Evolutionary conservation across 495 filamentous ascomycete species (phyloP), one percentile per base, ranked within the genome.

Genomic region (Talaromyces ruber): DNA sequence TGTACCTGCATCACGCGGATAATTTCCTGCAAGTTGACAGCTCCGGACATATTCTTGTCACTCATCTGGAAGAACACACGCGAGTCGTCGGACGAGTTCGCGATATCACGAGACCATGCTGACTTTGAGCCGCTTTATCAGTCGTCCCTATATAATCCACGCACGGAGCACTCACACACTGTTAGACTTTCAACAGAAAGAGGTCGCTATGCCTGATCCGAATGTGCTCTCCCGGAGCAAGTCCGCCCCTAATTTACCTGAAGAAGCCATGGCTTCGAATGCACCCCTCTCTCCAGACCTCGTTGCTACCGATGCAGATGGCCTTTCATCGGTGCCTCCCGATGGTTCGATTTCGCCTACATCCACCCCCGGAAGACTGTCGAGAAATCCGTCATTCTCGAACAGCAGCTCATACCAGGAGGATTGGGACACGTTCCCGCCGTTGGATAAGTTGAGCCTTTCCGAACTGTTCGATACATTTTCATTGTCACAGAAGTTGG

Each of bases 401-500:
- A 84, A 82, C 54, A 88, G 86, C 69, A 89, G 86, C 73, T 86
- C 86, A 8, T 91, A 87, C 64, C 89, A 91, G 60, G 91, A 97
- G 68, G 92, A 95, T 71, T 93, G 90, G 89, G 91, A 93, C 64
- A 83, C 86, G 0, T 86, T 89, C 52, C 90, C 94, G 18, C 91
- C 94, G 4, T 77, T 97, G n/a, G 94, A 98, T 69, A 88, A 91
- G 59, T 79, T 98, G 62, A 93, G 89, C 24, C 83, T 97, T 47
- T 92, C 98, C 64, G 94, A 98, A 70, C 78, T 98, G 22, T 82
- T 98, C 58, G 95, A 97, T 73, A 97, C 96, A 68, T 86, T 98
- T 65, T 89, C 94, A 0, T 82, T 98, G 53, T 87, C 92, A 1
- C 87, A 93, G 65, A 88, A 91, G 60, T 78, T 98, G 24, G 94